A percentile compares a stretch with the other conserved stretches of the same genome.
phyloP scores from a whole-genome alignment of 306 rosid species.

The Rosa persica region DNA sequence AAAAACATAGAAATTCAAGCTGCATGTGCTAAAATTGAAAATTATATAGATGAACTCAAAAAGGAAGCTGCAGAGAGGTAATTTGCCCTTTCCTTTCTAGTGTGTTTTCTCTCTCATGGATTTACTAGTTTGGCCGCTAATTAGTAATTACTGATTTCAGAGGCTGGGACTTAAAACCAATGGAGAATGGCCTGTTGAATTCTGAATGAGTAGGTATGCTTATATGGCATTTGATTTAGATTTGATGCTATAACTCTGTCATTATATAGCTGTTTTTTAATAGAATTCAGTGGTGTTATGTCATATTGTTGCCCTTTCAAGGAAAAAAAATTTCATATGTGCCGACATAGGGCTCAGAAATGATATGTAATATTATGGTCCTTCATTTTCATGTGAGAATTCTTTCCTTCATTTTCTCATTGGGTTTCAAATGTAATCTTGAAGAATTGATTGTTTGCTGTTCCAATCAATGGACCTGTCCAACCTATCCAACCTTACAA shows the following conservation, averaged over 20 bases:
- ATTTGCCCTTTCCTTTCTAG: slow-evolving; percentile 4
- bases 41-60: slow-evolving; percentile 51
- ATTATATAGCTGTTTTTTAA: slow-evolving; percentile 1
- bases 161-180: slow-evolving; percentile 66
- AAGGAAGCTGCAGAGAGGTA: slow-evolving; percentile 73
- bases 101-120: slow-evolving; percentile 14
- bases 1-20: slow-evolving; percentile 79
- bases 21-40: slow-evolving; percentile 66
- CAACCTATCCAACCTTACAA: background rate
- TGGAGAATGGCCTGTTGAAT: slow-evolving; percentile 42
- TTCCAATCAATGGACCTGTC: background rate
- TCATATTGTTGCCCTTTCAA: background rate
- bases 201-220: slow-evolving; percentile 44
- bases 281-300: background rate
- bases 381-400: background rate
- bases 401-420: background rate
- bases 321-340: too few relatives aligned
- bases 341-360: background rate
- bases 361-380: background rate
- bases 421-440: background rate
- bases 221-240: slow-evolving; percentile 11
- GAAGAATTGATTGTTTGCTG: background rate
- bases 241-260: slow-evolving; percentile 10
- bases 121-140: slow-evolving; percentile 24
- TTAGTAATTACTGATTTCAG: slow-evolving; percentile 31